Evolutionary conservation across 2,329 filamentous ascomycete species (phyloP).

Genomic region (Diaporthe helianthi): DNA sequence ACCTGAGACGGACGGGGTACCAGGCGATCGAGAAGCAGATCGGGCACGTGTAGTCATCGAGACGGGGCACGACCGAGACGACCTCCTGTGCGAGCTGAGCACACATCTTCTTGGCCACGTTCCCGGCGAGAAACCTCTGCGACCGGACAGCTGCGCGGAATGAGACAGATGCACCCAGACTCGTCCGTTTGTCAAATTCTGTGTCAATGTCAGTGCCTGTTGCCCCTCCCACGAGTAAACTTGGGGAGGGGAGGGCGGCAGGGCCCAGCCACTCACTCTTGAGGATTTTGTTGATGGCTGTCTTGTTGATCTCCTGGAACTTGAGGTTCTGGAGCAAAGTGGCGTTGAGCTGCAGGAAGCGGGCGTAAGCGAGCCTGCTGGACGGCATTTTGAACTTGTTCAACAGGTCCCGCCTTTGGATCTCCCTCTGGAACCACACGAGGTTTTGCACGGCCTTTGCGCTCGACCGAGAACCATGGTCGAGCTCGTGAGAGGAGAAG

Average conservation of each 20-base stretch:
- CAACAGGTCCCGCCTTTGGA: conserved; percentile 65
- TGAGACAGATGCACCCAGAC: conserved; percentile 69
- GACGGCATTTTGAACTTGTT: conserved; percentile 70
- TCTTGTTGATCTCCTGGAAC: conserved; percentile 84
- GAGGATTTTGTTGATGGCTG: conserved; percentile 81
- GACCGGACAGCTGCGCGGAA: conserved; percentile 67
- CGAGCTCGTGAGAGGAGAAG: conserved; percentile 77
- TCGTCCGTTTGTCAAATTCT: conserved; percentile 89
- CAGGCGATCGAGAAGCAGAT: conserved; percentile 83
- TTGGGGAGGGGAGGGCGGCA: background rate
- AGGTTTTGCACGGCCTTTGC: conserved; percentile 71
- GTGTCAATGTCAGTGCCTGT: background rate
- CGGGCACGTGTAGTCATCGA: conserved; percentile 86
- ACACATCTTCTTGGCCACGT: conserved; percentile 78
- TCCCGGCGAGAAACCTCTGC: conserved; percentile 67
- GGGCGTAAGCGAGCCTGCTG: conserved; percentile 68
- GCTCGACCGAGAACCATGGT: conserved; percentile 72
- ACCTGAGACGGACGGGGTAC: conserved; percentile 78
- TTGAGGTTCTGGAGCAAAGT: conserved; percentile 79
- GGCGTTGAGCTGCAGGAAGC: conserved; percentile 76
- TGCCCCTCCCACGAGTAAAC: conserved; percentile 31
- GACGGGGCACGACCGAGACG: conserved; percentile 75
- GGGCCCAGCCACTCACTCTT: conserved; percentile 66
- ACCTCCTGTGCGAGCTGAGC: conserved; percentile 76
- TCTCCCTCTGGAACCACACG: conserved; percentile 73